phyloP scores from a whole-genome alignment of 495 filamentous ascomycete species.

The Penicillium angulare region DNA sequence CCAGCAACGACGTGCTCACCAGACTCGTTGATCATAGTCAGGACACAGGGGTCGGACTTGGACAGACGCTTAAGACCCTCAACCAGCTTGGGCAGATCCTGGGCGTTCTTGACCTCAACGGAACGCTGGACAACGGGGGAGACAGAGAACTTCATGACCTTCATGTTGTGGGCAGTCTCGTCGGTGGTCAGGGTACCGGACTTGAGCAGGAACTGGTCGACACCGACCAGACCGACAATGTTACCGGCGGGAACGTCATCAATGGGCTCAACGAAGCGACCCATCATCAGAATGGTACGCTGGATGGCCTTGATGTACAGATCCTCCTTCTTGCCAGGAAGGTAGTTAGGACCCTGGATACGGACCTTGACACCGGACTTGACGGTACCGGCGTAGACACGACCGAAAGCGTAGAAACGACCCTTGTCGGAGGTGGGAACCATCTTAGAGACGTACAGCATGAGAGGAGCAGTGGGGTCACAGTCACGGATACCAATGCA shows the following conservation, averaged over 20 bases:
- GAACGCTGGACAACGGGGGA: constrained; percentile 98
- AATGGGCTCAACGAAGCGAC: constrained; percentile 97
- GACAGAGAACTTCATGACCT: constrained; percentile 99
- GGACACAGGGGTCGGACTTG: constrained; percentile 98
- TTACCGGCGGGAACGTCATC: constrained; percentile 99
- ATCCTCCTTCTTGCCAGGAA: constrained; percentile 96
- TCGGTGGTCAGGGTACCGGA: constrained; percentile 97
- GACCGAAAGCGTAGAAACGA: constrained; percentile 99
- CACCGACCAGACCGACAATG: constrained; percentile 98
- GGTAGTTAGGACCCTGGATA: constrained; percentile 99
- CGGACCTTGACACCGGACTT: constrained; percentile 97
- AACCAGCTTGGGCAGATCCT: constrained; percentile 98
- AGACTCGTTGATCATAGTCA: constrained; percentile 81
- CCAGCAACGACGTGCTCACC: constrained; percentile 99
- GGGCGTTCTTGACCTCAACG: constrained; percentile 99
- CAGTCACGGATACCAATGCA: constrained; percentile 97
- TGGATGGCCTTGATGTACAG: constrained; percentile 99
- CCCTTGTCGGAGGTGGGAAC: constrained; percentile 99
- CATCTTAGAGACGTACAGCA: constrained; percentile 99
- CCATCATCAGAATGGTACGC: constrained; percentile 99
- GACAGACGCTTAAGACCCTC: constrained; percentile 99
- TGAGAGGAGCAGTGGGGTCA: constrained; percentile 95
- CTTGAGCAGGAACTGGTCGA: constrained; percentile 99
- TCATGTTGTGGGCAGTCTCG: constrained; percentile 98
- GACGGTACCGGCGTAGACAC: constrained; percentile 99